Evolutionary conservation across 2,329 filamentous ascomycete species (phyloP).

Genomic region (Ascomycota sp.): DNA sequence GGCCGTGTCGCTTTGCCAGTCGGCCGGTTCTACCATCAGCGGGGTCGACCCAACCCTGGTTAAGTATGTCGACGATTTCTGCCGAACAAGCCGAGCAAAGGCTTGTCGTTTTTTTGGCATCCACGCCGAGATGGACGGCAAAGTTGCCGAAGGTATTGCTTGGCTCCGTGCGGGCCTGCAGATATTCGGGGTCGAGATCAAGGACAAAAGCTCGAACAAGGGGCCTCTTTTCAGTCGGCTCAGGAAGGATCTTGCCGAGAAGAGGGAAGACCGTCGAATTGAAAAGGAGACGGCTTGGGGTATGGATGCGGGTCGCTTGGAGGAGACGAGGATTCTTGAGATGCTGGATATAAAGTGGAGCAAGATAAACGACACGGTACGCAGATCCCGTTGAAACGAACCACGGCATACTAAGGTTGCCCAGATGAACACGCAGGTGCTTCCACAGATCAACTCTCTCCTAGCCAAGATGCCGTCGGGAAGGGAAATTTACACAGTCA

Average conservation of each 20-base stretch:
- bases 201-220: conserved; percentile 20
- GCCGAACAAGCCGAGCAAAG: conserved; percentile 54
- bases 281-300: conserved; percentile 58
- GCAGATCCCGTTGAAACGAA: conserved; percentile 2
- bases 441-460: conserved; percentile 50
- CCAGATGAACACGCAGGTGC: conserved; percentile 55
- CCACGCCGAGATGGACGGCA: conserved; percentile 61
- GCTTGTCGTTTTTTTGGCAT: conserved; percentile 80
- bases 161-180: conserved; percentile 63
- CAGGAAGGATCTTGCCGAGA: conserved; percentile 54
- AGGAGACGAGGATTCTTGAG: conserved; percentile 67
- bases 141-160: conserved; percentile 65
- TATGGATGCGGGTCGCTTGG: conserved; percentile 58
- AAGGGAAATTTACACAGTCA: conserved; percentile 58
- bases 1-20: conserved; percentile 31
- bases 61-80: conserved; percentile 54
- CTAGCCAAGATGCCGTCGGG: conserved; percentile 67
- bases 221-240: conserved; percentile 37
- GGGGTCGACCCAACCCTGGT: conserved; percentile 43
- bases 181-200: conserved; percentile 44
- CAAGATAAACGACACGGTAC: conserved; percentile 80
- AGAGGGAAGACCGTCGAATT: conserved; percentile 55
- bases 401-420: background rate
- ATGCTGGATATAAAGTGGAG: conserved; percentile 78
- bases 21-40: conserved; percentile 14